A percentile compares a stretch with the other conserved stretches of the same genome.
phyloP scores from a whole-genome alignment of 1,284 basidiomycete genomes.

The Pseudozyma sp. region DNA sequence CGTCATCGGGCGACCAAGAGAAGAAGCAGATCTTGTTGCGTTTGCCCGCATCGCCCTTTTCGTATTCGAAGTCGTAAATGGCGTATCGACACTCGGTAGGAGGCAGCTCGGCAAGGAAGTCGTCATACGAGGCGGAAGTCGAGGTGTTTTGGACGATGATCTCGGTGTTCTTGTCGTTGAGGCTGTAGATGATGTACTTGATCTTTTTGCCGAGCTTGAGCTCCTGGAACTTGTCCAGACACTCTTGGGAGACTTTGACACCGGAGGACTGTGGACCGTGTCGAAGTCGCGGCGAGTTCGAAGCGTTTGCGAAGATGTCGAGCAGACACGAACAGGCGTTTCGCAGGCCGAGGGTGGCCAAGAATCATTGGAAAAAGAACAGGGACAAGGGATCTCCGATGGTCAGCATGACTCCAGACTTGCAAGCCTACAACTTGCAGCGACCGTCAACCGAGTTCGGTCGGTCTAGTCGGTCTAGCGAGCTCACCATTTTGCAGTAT shows the following conservation, averaged over 20 bases:
- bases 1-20: conserved; percentile 87
- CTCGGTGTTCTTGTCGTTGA: conserved; percentile 78
- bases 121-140: conserved; percentile 75
- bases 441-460: no score
- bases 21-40: conserved; percentile 91
- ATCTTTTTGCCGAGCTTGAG: conserved; percentile 85
- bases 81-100: conserved; percentile 85
- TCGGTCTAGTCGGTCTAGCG: no score
- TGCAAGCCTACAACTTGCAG: no score
- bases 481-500: not conserved
- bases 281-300: not conserved
- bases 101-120: conserved; percentile 82
- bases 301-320: no score
- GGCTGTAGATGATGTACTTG: conserved; percentile 88
- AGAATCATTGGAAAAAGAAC: no score
- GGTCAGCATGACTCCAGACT: no score
- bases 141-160: conserved; percentile 66
- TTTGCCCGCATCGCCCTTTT: conserved; percentile 80
- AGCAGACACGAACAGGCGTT: no score
- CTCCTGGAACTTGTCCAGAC: conserved; percentile 77
- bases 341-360: no score
- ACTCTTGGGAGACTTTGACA: conserved; percentile 75
- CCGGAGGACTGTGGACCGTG: conserved; percentile 77
- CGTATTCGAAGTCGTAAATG: conserved; percentile 90
- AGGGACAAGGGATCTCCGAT: no score